Conservation (phyloP, 2,329 filamentous ascomycete species). For the Cladobotryum mycophilum region DNA sequence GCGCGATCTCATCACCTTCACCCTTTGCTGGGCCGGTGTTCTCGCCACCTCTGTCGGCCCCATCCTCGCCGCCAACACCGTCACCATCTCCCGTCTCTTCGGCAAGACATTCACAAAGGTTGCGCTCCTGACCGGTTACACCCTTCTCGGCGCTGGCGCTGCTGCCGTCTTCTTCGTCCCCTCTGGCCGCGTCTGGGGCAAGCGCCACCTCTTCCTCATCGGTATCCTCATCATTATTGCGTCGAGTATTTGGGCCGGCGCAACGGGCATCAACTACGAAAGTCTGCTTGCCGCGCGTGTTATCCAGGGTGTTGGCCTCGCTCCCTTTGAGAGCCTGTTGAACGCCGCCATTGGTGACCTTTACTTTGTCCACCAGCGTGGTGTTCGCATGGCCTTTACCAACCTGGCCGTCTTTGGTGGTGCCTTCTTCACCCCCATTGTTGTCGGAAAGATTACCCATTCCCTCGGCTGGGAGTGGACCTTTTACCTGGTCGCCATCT, state of each 20-base stretch:
- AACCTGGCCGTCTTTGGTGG: conserved; percentile 53
- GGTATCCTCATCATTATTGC: conserved; percentile 68
- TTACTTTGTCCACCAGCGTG: conserved; percentile 80
- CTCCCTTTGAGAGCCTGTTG: conserved; percentile 84
- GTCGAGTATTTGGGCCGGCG: conserved; percentile 73
- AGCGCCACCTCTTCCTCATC: conserved; percentile 78
- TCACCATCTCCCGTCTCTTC: conserved; percentile 68
- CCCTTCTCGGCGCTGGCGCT: conserved; percentile 74
- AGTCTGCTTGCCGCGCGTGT: conserved; percentile 73
- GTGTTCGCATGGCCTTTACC: conserved; percentile 77
- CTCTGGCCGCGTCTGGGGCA: conserved; percentile 84
- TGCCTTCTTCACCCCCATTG: conserved; percentile 68
- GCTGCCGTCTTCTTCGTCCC: conserved; percentile 83
- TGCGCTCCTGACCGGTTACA: conserved; percentile 80
- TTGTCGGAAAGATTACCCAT: conserved; percentile 79
- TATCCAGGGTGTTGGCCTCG: conserved; percentile 78
- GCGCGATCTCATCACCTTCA: conserved; percentile 71
- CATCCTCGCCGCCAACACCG: conserved; percentile 80
- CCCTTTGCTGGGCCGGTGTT: conserved; percentile 73
- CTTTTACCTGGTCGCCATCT: conserved; percentile 84
- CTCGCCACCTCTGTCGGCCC: conserved; percentile 80
- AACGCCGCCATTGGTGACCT: conserved; percentile 86
- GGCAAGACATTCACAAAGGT: conserved; percentile 62
- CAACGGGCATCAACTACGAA: conserved; percentile 58
- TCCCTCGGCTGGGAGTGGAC: conserved; percentile 78